Base-by-base conservation (phyloP, 2,329 filamentous ascomycete genomes). In the Neonectria hederae region DNA sequence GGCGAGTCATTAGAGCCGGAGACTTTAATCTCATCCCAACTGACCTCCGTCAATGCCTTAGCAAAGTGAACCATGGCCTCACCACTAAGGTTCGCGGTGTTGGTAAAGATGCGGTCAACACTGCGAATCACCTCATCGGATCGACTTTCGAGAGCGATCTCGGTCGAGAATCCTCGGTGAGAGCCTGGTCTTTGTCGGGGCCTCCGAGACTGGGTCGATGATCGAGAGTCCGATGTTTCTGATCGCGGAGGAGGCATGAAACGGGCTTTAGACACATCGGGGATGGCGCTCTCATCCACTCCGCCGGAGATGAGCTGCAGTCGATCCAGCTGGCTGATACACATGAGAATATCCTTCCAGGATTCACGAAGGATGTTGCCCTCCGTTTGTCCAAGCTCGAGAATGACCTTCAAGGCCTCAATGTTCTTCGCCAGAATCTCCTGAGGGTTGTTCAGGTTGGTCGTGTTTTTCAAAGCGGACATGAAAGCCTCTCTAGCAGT, bases 11-110 rank as follows among this genome's bases (percentile, higher is more conserved):
- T 97, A 61, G 95, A 93, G 0, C 96, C 96, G 0, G 96, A 98
- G 4, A 96, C 97, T 76, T 97, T 95, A 75, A 99, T 99, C 79
- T 99, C 96, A 75, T 98, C 95, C 96, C 96, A 98, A 79, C 95
- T 98, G 69, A 99, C 95, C 76, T 97, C 94, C 8, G 93, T 97
- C 63, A 99, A 81, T 0, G 96, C 94, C 60, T 90, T 90, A 54
- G 97, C 95, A 77, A 99, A 99, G 77, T 97, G 91, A 1, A 98
- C 92, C 74, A 99, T 99, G 3, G 95, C 94, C 70, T 97, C 94
- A 63, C 94, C 94, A 5, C 92, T 94, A 2, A 99, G 85, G 72
- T 97, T 94, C 9, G 94, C 95, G 0, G 96, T 98, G 75, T 97
- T 97, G 52, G 94, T 97, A 76, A 99, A 99, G 73, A 99, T 98